These are phyloP conservation scores for Russula compacta DNA, from an alignment of 768 basidiomycete genomes.

Conservation along the genomic window DNA sequence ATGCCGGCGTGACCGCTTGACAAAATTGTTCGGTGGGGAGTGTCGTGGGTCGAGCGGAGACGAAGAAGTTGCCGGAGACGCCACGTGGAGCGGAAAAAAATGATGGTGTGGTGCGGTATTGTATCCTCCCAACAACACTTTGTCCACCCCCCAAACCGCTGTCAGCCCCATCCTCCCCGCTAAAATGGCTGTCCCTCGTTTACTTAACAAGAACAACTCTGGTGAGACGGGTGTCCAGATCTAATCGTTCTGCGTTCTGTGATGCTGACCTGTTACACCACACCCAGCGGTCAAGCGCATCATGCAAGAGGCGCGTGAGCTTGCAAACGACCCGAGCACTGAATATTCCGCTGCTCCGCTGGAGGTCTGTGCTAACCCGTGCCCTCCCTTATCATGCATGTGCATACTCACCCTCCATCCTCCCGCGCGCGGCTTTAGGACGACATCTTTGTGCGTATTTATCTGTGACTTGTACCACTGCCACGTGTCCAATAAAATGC, in stretches of 20 bases:
- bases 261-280: not conserved
- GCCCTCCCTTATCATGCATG: not conserved
- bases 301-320: conserved; percentile 90
- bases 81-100: not conserved
- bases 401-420: not conserved
- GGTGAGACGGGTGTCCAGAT: conserved; percentile 35
- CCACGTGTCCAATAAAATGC: not conserved
- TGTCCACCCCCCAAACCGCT: not conserved
- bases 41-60: not conserved
- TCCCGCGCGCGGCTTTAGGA: conserved; percentile 37
- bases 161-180: not conserved
- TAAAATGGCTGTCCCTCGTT: conserved; percentile 24
- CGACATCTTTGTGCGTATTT: conserved; percentile 71
- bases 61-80: not conserved
- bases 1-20: not conserved
- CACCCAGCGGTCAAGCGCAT: conserved; percentile 83
- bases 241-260: no score
- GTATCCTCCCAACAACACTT: not conserved
- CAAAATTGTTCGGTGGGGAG: no score
- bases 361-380: conserved; percentile 43
- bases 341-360: conserved; percentile 78
- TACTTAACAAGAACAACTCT: conserved; percentile 86
- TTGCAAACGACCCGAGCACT: conserved; percentile 73
- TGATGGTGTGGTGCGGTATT: not conserved
- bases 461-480: not conserved